Percentiles rank a stretch among this genome's conserved stretches.
Evolutionary conservation across 2,329 filamentous ascomycete species (phyloP).

Genomic region (Trichoderma semiorbis): DNA sequence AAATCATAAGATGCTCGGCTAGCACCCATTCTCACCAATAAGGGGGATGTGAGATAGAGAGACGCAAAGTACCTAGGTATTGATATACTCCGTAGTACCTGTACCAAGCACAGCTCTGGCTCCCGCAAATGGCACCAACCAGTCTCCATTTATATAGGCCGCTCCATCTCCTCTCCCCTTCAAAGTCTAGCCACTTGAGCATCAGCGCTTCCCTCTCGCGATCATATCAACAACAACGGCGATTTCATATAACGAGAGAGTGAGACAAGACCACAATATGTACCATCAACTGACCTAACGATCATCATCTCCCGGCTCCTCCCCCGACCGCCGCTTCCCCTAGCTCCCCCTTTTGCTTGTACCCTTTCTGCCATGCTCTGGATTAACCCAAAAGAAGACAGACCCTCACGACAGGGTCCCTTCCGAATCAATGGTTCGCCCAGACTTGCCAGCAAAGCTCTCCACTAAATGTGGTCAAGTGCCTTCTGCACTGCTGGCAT

Average conservation of each 20-base stretch:
- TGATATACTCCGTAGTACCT: neutral
- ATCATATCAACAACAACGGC: neutral
- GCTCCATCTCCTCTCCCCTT: neutral
- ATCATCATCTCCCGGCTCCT: neutral
- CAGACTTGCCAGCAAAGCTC: conserved; percentile 11
- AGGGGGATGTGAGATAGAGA: neutral
- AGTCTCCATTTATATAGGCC: neutral
- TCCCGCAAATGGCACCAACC: neutral
- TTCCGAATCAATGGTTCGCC: conserved; percentile 1
- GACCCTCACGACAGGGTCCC: conserved; percentile 6
- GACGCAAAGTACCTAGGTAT: neutral
- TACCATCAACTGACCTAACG: neutral
- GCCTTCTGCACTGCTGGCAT: neutral
- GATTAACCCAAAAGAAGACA: neutral
- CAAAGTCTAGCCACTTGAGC: neutral
- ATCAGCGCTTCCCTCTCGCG: too few relatives aligned
- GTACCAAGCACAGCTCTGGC: neutral
- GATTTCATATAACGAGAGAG: neutral
- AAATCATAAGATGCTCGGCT: neutral
- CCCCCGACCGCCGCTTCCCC: conserved; percentile 13
- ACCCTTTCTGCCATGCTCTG: neutral
- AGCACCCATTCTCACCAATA: neutral
- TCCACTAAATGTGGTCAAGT: conserved; percentile 5
- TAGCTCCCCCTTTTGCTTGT: neutral
- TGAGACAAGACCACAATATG: neutral